A percentile compares a stretch with the other conserved stretches of the same genome.
Conservation (phyloP, 139 green algal species). For the Chlamydomonas schloesseri region DNA sequence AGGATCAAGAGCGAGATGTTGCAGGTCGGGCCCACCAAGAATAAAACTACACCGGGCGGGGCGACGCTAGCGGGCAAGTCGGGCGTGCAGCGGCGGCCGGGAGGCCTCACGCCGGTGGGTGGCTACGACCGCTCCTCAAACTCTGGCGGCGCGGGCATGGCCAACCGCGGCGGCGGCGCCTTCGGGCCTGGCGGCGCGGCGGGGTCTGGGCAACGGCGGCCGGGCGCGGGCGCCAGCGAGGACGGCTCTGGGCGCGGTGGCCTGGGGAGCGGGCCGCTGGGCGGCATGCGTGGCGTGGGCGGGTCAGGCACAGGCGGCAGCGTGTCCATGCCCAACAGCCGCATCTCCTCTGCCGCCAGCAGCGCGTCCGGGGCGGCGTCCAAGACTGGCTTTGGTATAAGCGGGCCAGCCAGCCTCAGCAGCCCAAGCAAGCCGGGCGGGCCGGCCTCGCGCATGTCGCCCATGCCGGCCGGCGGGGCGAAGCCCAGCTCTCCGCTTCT, state of each 20-base stretch:
- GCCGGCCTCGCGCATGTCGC: background rate
- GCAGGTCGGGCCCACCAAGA: conserved; percentile 3
- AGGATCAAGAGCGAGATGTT: conserved; percentile 36
- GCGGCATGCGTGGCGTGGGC: background rate
- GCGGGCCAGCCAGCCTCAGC: background rate
- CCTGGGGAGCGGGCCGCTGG: background rate
- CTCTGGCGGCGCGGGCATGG: background rate
- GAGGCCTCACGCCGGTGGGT: conserved; percentile 16
- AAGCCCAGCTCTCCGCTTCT: conserved; percentile 36
- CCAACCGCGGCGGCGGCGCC: background rate
- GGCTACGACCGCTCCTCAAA: conserved; percentile 8
- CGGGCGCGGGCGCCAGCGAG: conserved; percentile 1
- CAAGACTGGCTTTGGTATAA: conserved; percentile 6
- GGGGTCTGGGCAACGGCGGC: background rate
- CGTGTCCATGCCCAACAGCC: background rate
- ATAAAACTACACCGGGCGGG: background rate
- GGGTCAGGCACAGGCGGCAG: background rate
- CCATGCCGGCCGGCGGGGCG: background rate
- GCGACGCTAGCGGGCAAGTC: background rate
- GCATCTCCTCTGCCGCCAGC: conserved; percentile 13
- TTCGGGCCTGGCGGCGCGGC: background rate
- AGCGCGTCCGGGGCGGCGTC: background rate
- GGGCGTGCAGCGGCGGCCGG: conserved; percentile 26
- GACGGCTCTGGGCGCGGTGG: conserved; percentile 14
- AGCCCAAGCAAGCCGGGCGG: background rate